A percentile compares a stretch with the other conserved stretches of the same genome.
These are phyloP conservation scores for Fomes fomentarius DNA, from an alignment of 1,284 basidiomycete species.

Conservation along the genomic window DNA sequence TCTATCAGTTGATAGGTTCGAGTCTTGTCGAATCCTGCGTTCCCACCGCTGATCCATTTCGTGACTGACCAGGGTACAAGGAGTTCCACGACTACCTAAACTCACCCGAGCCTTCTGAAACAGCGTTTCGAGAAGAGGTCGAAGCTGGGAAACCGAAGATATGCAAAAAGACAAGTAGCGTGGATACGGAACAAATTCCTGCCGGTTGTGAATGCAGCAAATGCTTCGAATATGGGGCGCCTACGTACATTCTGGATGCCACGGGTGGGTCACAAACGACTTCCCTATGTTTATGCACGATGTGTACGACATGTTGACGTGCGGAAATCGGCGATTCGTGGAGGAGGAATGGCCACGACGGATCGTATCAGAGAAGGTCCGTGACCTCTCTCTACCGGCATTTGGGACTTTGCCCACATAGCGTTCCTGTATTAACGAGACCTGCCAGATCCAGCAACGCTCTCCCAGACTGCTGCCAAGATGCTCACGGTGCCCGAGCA, in stretches of 20 bases:
- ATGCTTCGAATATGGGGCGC: constrained; percentile 34
- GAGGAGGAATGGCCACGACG: constrained; percentile 52
- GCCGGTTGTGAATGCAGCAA: constrained; percentile 67
- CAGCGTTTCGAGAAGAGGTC: constrained; percentile 67
- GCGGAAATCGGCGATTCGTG: constrained; percentile 64
- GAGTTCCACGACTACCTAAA: constrained; percentile 80
- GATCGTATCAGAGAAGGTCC: constrained; percentile 49
- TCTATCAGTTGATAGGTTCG: constrained; percentile 94
- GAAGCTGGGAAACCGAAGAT: constrained; percentile 89
- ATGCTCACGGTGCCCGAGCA: constrained; percentile 54
- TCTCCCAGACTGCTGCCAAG: constrained; percentile 58
- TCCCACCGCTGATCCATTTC: no score
- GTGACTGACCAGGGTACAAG: constrained; percentile 73
- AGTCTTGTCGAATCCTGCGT: neutral
- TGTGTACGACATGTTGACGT: constrained; percentile 7
- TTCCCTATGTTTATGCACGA: neutral
- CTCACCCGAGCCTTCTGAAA: constrained; percentile 41
- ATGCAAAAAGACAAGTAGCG: constrained; percentile 89
- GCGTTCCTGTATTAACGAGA: constrained; percentile 59
- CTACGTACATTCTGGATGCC: constrained; percentile 73
- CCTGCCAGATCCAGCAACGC: constrained; percentile 60
- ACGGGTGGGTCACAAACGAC: constrained; percentile 60
- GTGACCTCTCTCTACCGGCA: constrained; percentile 22
- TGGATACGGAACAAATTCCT: constrained; percentile 95
- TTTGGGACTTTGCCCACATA: constrained; percentile 31